phyloP scores from a whole-genome alignment of 768 basidiomycete species.

The Pleurotus giganteus region DNA sequence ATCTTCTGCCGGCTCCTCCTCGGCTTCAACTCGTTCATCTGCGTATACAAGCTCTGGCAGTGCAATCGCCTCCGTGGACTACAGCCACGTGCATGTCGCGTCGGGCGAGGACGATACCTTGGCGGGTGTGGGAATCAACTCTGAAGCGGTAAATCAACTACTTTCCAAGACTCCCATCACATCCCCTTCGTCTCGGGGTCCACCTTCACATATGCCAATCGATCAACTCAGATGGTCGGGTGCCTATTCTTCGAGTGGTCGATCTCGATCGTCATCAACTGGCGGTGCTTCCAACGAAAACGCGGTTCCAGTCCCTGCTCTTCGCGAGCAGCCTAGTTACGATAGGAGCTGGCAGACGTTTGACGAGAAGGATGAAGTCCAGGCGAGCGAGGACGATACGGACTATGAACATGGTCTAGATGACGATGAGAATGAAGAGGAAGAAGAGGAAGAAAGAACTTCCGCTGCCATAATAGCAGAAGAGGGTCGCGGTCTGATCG shows the following conservation, averaged over 20 bases:
- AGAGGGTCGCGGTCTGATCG: conserved; percentile 82
- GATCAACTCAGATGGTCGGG: conserved; percentile 78
- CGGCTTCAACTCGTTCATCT: conserved; percentile 70
- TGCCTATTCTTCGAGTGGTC: conserved; percentile 56
- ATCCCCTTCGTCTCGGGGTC: conserved; percentile 40
- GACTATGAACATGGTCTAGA: conserved; percentile 43
- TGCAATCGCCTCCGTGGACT: conserved; percentile 58
- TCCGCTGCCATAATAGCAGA: conserved; percentile 78
- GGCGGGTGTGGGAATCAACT: conserved; percentile 56
- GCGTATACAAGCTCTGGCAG: conserved; percentile 76
- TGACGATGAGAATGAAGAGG: conserved; percentile 45
- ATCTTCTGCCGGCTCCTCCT: conserved; percentile 70
- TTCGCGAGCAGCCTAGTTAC: conserved; percentile 69
- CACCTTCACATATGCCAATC: conserved; percentile 47
- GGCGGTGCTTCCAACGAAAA: conserved; percentile 42
- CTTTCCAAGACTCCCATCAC: conserved; percentile 49
- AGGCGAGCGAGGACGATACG: conserved; percentile 56
- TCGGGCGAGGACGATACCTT: conserved; percentile 56
- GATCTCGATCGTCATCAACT: conserved; percentile 71
- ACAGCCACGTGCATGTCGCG: conserved; percentile 62
- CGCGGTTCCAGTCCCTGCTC: conserved; percentile 40
- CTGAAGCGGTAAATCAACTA: conserved; percentile 64
- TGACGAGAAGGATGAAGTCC: conserved; percentile 68
- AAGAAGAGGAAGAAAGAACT: conserved; percentile 69
- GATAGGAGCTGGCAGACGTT: conserved; percentile 75